Evolutionary conservation across 2,329 filamentous ascomycete genomes (phyloP).

Genomic region (Grosmannia penicillata): DNA sequence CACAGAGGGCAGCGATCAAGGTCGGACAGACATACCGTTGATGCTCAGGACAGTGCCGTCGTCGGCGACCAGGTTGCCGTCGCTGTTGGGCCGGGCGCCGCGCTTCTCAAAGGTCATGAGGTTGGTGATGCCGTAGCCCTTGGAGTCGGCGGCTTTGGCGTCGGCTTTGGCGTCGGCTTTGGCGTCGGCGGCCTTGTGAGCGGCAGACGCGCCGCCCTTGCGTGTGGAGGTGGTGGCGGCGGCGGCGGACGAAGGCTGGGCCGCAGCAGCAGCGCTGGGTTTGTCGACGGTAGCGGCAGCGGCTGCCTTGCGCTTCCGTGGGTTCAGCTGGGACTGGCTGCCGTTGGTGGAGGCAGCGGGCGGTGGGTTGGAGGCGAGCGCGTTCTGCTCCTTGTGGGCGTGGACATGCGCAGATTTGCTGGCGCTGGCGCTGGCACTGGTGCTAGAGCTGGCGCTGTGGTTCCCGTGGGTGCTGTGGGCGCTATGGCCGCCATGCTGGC

Average conservation of each 20-base stretch:
- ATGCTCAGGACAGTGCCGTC: conserved; percentile 72
- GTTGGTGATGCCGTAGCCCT: conserved; percentile 52
- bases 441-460: conserved; percentile 5
- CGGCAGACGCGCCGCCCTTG: conserved; percentile 8
- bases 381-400: not conserved
- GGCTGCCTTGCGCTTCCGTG: conserved; percentile 79
- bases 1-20: too few relatives aligned
- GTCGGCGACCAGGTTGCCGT: conserved; percentile 73
- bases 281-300: conserved; percentile 13
- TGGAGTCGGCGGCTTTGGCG: conserved; percentile 15
- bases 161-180: conserved; percentile 14
- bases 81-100: conserved; percentile 46
- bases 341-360: conserved; percentile 9
- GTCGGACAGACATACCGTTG: conserved; percentile 84
- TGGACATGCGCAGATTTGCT: conserved; percentile 9
- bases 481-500: conserved; percentile 13
- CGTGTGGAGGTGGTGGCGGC: conserved; percentile 7
- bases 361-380: not conserved
- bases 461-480: conserved; percentile 11
- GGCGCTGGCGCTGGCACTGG: conserved; percentile 9
- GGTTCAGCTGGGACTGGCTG: conserved; percentile 35
- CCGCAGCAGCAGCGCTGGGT: conserved; percentile 13
- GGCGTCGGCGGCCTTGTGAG: conserved; percentile 19
- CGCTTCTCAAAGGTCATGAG: conserved; percentile 76
- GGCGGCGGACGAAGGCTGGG: conserved; percentile 5